phyloP scores from a whole-genome alignment of 140 eudicot species.

The Stevia rebaudiana region DNA sequence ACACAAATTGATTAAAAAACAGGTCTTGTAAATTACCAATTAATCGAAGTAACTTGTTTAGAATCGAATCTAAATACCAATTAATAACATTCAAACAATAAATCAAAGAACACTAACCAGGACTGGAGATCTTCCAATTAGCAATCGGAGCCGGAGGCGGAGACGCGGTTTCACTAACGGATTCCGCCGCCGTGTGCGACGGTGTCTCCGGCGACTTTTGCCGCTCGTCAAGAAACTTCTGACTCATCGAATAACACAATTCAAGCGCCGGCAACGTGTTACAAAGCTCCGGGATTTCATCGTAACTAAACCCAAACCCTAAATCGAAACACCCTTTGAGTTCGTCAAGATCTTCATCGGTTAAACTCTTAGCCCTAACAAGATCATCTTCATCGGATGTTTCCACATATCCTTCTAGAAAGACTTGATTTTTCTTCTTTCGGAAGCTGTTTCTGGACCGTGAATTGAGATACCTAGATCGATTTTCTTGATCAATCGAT shows the following conservation, averaged over 20 bases:
- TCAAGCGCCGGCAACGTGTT: conserved; percentile 78
- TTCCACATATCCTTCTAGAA: conserved; percentile 57
- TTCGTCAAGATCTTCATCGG: conserved; percentile 74
- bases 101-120: conserved; percentile 39
- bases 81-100: background rate
- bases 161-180: conserved; percentile 18
- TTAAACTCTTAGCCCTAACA: conserved; percentile 60
- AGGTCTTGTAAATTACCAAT: background rate
- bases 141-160: conserved; percentile 57
- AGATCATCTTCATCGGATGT: conserved; percentile 49
- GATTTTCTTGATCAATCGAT: conserved; percentile 22
- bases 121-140: conserved; percentile 84
- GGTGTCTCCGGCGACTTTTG: conserved; percentile 32
- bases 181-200: conserved; percentile 11
- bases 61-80: background rate
- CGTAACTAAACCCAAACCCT: conserved; percentile 78
- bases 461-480: conserved; percentile 19
- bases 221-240: conserved; percentile 66
- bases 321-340: conserved; percentile 75
- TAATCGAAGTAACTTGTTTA: background rate
- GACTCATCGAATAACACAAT: conserved; percentile 79
- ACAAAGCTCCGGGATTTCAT: conserved; percentile 76
- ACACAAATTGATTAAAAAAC: background rate
- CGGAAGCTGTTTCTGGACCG: conserved; percentile 26
- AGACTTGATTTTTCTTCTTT: conserved; percentile 47